phyloP scores from a whole-genome alignment of 1,284 basidiomycete species.

The Coniferiporia sulphurascens region DNA sequence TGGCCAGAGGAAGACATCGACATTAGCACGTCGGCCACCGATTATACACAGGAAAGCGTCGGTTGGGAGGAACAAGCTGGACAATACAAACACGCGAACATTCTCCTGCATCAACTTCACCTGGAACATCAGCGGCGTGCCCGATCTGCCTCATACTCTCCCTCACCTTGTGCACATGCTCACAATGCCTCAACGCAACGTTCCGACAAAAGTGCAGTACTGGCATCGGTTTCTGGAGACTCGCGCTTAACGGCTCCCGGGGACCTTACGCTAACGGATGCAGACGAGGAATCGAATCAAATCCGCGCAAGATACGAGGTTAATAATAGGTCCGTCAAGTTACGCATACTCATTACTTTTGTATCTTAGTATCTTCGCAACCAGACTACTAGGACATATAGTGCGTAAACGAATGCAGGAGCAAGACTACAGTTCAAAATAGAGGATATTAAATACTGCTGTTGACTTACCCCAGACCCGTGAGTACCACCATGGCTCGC shows the following conservation, averaged over 20 bases:
- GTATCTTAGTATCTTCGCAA: neutral
- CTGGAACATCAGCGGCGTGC: constrained; percentile 54
- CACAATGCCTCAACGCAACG: constrained; percentile 13
- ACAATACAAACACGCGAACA: constrained; percentile 55
- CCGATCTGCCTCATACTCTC: neutral
- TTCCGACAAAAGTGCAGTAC: neutral
- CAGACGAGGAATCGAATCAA: constrained; percentile 21
- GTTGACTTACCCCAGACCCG: neutral
- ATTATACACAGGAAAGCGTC: constrained; percentile 7
- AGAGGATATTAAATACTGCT: neutral
- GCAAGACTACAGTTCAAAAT: neutral
- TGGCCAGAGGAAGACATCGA: constrained; percentile 28
- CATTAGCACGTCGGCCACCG: neutral
- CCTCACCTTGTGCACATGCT: neutral
- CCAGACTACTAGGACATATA: constrained; percentile 12
- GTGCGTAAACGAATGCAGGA: constrained; percentile 12
- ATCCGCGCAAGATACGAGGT: constrained; percentile 61
- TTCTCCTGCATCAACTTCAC: constrained; percentile 61
- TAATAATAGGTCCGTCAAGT: constrained; percentile 49
- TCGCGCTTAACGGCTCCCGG: neutral
- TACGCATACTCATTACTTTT: neutral
- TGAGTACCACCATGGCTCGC: constrained; percentile 11
- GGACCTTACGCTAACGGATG: neutral
- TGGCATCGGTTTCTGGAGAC: neutral
- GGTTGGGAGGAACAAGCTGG: constrained; percentile 26